Percentiles rank a stretch among this genome's conserved stretches.
phyloP scores from a whole-genome alignment of 768 basidiomycete genomes.

The Suillus brevipes region DNA sequence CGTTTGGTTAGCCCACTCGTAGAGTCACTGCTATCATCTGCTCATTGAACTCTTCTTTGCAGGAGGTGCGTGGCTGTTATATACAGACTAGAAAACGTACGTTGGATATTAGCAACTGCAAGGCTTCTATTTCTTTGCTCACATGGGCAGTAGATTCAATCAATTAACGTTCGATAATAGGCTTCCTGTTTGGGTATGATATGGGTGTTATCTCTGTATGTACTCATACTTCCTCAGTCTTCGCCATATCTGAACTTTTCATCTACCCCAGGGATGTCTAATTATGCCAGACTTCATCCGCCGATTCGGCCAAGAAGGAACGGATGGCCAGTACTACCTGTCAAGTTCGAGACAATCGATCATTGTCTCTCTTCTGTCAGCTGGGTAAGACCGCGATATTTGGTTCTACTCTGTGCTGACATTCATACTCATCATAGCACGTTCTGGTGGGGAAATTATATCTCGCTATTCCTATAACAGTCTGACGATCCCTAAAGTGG shows the following conservation, averaged over 20 bases:
- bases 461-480: not conserved
- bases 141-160: not conserved
- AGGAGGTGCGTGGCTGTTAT: conserved; percentile 23
- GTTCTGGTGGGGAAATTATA: conserved; percentile 44
- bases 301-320: conserved; percentile 59
- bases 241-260: conserved; percentile 2
- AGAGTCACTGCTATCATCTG: not conserved
- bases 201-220: conserved; percentile 75
- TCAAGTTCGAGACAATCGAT: conserved; percentile 69
- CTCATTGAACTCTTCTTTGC: conserved; percentile 1
- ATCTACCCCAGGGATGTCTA: conserved; percentile 57
- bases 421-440: conserved; percentile 33
- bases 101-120: conserved; percentile 3
- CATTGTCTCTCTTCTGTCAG: conserved; percentile 76
- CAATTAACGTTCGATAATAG: conserved; percentile 25
- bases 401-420: not conserved
- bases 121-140: conserved; percentile 4
- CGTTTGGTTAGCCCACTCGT: conserved; percentile 54
- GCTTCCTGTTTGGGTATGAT: conserved; percentile 74
- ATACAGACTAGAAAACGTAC: not conserved
- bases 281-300: conserved; percentile 78
- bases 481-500: conserved; percentile 41
- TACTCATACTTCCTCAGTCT: conserved; percentile 2
- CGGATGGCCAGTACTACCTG: conserved; percentile 49
- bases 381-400: conserved; percentile 45